Percentiles rank a stretch among this genome's conserved stretches.
phyloP scores from a whole-genome alignment of 2,329 filamentous ascomycete genomes.

The Coniochaeta sp. region DNA sequence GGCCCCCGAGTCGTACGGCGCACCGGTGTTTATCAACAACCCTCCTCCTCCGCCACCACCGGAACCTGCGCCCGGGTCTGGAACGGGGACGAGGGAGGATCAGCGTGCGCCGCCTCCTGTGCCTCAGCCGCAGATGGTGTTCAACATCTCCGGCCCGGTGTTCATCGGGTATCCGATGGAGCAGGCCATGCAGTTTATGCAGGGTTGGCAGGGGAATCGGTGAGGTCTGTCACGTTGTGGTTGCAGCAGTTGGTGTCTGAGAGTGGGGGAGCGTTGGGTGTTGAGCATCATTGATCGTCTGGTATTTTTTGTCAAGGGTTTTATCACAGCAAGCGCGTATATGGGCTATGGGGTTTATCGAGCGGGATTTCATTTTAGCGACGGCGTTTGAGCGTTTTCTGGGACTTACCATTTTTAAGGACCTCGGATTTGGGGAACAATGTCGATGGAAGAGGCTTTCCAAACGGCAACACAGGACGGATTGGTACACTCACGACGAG shows the following conservation, averaged over 20 bases:
- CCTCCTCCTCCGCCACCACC: constrained; percentile 20
- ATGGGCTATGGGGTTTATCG: neutral
- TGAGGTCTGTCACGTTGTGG: too few relatives aligned
- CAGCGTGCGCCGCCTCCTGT: constrained; percentile 23
- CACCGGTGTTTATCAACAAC: too few relatives aligned
- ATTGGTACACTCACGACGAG: too few relatives aligned
- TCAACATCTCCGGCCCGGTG: constrained; percentile 70
- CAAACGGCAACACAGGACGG: too few relatives aligned
- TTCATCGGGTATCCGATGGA: constrained; percentile 89
- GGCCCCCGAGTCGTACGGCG: too few relatives aligned
- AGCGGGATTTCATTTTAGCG: constrained; percentile 1
- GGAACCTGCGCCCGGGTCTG: neutral
- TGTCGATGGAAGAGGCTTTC: too few relatives aligned
- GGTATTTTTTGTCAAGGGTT: too few relatives aligned
- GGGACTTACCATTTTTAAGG: neutral
- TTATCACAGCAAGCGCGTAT: too few relatives aligned
- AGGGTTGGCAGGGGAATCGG: constrained; percentile 40
- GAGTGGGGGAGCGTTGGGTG: too few relatives aligned
- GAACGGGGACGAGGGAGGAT: constrained; percentile 19
- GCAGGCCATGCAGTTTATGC: constrained; percentile 70
- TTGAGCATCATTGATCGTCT: too few relatives aligned
- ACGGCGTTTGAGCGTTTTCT: neutral
- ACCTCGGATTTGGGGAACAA: too few relatives aligned
- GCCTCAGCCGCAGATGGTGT: constrained; percentile 63
- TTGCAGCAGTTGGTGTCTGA: too few relatives aligned